Base-by-base conservation (phyloP, 1,139 yeast genomes). In the Candida dubliniensis region DNA sequence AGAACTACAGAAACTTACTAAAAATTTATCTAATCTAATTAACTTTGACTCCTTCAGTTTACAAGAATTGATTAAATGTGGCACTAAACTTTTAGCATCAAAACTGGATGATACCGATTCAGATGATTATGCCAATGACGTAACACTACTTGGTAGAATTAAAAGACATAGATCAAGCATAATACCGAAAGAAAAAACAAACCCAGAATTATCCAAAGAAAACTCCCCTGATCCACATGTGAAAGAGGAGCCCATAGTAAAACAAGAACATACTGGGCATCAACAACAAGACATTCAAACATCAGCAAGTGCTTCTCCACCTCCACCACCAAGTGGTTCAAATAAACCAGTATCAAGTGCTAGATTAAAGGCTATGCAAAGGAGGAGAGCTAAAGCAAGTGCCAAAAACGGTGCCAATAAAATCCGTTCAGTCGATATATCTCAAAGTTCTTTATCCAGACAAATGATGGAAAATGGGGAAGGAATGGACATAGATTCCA, bases 311-410 rank as follows among this genome's bases (percentile, higher is more conserved):
- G 43, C 63, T 31, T 35, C 47, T 48, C 47, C 55, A 12, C 39
- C 54, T 5, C 41, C 46, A 3, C 41, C 46, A 3, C 36, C 52
- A 2, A 38, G 49, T 14, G 51, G 52, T 18, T 53, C 53, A 13
- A 43, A 57, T 23, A 60, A 66, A 34, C 61, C 67, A 6, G 74
- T 69, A 12, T 69, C 76, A 36, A 85, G 87, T 47, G 96, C 99
- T 0, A 76, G 98, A 60, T 76, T 90, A 68, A 80, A 90, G 51
- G 97, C 97, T 2, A 84, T 93, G 87, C 97, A 96, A 32, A 87
- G 88, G 58, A 78, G 99, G 56, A 82, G 86, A 58, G 96, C 97
- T 1, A 90, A 89, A 60, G 84, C 81, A 46, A 86, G 81, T 51
- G 93, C 93, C 9, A 85, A 84, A 56, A 69, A 81, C 9, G 76